Conservation (phyloP, 2,329 filamentous ascomycete genomes). For the Alternaria rosae region DNA sequence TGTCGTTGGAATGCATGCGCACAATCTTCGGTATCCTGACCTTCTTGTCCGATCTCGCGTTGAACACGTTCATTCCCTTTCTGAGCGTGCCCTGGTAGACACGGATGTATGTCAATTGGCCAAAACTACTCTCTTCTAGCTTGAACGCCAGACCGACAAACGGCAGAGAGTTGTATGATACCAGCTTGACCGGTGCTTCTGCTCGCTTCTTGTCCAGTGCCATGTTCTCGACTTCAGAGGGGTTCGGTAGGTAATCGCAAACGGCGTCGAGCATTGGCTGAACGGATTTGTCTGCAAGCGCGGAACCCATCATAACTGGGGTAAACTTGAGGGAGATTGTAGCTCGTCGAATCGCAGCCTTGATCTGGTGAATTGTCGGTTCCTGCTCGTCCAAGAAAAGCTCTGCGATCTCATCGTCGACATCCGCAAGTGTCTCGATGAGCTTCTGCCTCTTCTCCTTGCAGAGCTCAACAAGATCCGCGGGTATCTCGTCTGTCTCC, state of each 20-base stretch:
- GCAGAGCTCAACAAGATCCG: slow-evolving; percentile 76
- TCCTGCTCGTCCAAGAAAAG: slow-evolving; percentile 87
- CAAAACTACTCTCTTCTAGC: slow-evolving; percentile 98
- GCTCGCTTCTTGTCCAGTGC: slow-evolving; percentile 82
- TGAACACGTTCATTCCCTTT: slow-evolving; percentile 91
- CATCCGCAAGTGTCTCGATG: slow-evolving; percentile 94
- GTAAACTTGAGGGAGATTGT: slow-evolving; percentile 92
- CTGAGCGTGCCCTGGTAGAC: slow-evolving; percentile 93
- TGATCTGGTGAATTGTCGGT: slow-evolving; percentile 83
- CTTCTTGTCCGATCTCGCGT: slow-evolving; percentile 93
- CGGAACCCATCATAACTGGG: slow-evolving; percentile 95
- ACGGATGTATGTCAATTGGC: slow-evolving; percentile 96
- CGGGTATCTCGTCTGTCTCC: slow-evolving; percentile 80
- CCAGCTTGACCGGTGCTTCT: slow-evolving; percentile 83
- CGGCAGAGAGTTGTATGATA: slow-evolving; percentile 91
- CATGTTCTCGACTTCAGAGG: slow-evolving; percentile 84
- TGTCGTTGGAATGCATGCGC: slow-evolving; percentile 99
- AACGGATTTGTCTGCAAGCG: slow-evolving; percentile 90
- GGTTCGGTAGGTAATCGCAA: slow-evolving; percentile 94
- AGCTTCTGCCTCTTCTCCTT: slow-evolving; percentile 83
- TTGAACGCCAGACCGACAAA: slow-evolving; percentile 98
- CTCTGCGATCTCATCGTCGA: slow-evolving; percentile 97
- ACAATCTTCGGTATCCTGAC: slow-evolving; percentile 97
- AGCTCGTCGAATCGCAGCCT: slow-evolving; percentile 86
- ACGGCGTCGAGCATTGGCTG: slow-evolving; percentile 98